Percentiles rank a stretch among this genome's conserved stretches.
phyloP scores from a whole-genome alignment of 768 basidiomycete species.

The Candolleomyces eurysporus region DNA sequence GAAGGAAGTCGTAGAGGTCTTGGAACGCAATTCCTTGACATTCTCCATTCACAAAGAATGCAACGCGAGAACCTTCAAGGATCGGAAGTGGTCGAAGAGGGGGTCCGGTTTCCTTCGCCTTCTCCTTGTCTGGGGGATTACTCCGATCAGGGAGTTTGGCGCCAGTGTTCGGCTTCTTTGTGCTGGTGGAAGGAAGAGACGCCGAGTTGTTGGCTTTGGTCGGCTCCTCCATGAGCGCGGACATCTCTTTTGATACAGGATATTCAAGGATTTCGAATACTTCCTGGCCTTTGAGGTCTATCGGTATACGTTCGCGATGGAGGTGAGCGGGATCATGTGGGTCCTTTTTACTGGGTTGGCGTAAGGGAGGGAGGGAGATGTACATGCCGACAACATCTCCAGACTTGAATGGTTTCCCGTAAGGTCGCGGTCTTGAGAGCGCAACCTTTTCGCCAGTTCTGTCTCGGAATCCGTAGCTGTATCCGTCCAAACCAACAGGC shows the following conservation, averaged over 20 bases:
- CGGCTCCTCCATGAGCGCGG: constrained; percentile 76
- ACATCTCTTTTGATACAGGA: constrained; percentile 88
- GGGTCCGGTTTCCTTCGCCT: constrained; percentile 35
- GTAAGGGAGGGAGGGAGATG: constrained; percentile 77
- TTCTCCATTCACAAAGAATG: constrained; percentile 92
- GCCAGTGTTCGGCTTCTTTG: constrained; percentile 55
- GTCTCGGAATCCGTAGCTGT: constrained; percentile 90
- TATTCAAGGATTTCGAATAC: constrained; percentile 96
- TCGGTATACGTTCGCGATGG: constrained; percentile 86
- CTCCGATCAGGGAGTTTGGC: constrained; percentile 67
- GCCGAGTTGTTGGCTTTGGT: constrained; percentile 55
- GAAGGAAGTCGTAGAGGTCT: constrained; percentile 88
- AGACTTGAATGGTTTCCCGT: constrained; percentile 69
- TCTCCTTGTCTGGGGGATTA: constrained; percentile 30
- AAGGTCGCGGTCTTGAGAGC: constrained; percentile 75
- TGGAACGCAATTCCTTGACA: constrained; percentile 80
- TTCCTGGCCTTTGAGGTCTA: constrained; percentile 95
- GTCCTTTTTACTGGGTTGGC: constrained; percentile 58
- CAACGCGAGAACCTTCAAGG: constrained; percentile 69
- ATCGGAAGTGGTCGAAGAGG: constrained; percentile 66
- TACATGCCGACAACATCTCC: constrained; percentile 95
- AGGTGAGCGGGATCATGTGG: constrained; percentile 78
- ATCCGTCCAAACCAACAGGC: constrained; percentile 91
- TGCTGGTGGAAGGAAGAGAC: constrained; percentile 52
- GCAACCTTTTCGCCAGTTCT: constrained; percentile 90